Conservation (phyloP, 1,139 yeast genomes). For the Kurtzmaniella quercitrusa region DNA sequence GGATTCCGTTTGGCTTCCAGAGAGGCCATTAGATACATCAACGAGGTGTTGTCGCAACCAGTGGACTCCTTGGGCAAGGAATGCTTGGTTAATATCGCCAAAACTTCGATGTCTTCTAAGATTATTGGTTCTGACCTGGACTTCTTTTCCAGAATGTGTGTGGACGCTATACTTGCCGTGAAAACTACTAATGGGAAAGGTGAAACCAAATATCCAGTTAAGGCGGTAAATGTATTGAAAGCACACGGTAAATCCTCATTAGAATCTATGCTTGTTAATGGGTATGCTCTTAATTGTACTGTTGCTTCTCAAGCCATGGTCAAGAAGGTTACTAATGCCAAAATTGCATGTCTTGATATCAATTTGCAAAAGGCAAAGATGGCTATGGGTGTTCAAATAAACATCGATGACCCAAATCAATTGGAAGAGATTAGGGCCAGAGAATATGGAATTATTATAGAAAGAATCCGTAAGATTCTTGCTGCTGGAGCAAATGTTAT, state of each 20-base stretch:
- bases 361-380: conserved; percentile 93
- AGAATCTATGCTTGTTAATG: conserved; percentile 84
- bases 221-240: conserved; percentile 92
- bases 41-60: conserved; percentile 76
- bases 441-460: conserved; percentile 87
- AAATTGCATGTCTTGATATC: conserved; percentile 90
- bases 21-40: conserved; percentile 87
- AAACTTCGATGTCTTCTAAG: conserved; percentile 95
- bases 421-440: conserved; percentile 93
- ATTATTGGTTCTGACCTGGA: conserved; percentile 95
- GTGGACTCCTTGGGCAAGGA: conserved; percentile 82
- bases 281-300: conserved; percentile 96
- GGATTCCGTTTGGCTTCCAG: conserved; percentile 92
- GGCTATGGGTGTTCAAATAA: conserved; percentile 98
- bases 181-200: conserved; percentile 87
- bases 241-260: conserved; percentile 93
- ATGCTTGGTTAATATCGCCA: conserved; percentile 79
- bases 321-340: conserved; percentile 66
- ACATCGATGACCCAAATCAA: conserved; percentile 96
- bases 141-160: conserved; percentile 86
- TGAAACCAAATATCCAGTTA: conserved; percentile 90
- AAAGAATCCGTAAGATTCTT: conserved; percentile 82
- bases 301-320: conserved; percentile 98
- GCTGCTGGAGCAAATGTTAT: conserved; percentile 95
- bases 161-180: conserved; percentile 93